Evolutionary conservation across 768 basidiomycete genomes (phyloP).

Genomic region (Lactarius hengduanensis): DNA sequence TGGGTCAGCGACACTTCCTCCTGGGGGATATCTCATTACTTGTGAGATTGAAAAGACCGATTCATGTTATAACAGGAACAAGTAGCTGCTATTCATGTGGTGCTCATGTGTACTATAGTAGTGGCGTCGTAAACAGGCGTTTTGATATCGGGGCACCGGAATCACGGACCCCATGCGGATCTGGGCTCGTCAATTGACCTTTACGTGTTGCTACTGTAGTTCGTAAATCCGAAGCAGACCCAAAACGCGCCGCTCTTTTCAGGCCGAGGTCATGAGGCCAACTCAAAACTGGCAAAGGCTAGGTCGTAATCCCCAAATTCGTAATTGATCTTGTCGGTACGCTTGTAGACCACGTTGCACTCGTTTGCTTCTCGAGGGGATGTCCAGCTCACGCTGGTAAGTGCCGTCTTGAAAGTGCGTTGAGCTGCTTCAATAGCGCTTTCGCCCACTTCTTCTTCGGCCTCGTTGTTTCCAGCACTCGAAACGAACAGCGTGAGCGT

Average conservation of each 20-base stretch:
- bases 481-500: slow-evolving; percentile 91
- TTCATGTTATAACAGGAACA: neutral
- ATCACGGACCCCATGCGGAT: slow-evolving; percentile 10
- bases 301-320: slow-evolving; percentile 92
- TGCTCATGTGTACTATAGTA: slow-evolving; percentile 6
- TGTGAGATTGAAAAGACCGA: neutral
- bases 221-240: neutral
- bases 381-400: slow-evolving; percentile 34
- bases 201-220: slow-evolving; percentile 4
- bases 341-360: slow-evolving; percentile 51
- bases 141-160: neutral
- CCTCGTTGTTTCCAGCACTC: slow-evolving; percentile 47
- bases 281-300: slow-evolving; percentile 85
- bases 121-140: slow-evolving; percentile 9
- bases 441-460: slow-evolving; percentile 49
- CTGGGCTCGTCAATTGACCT: neutral
- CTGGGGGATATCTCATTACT: neutral
- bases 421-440: slow-evolving; percentile 69
- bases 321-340: slow-evolving; percentile 98
- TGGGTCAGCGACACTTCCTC: neutral
- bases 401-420: slow-evolving; percentile 67
- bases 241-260: slow-evolving; percentile 12
- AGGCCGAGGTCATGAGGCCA: slow-evolving; percentile 34
- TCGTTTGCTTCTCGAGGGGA: slow-evolving; percentile 13
- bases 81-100: neutral